A percentile compares a stretch with the other conserved stretches of the same genome.
phyloP scores from a whole-genome alignment of 345 rosid genomes.

The Citrus unshiu region DNA sequence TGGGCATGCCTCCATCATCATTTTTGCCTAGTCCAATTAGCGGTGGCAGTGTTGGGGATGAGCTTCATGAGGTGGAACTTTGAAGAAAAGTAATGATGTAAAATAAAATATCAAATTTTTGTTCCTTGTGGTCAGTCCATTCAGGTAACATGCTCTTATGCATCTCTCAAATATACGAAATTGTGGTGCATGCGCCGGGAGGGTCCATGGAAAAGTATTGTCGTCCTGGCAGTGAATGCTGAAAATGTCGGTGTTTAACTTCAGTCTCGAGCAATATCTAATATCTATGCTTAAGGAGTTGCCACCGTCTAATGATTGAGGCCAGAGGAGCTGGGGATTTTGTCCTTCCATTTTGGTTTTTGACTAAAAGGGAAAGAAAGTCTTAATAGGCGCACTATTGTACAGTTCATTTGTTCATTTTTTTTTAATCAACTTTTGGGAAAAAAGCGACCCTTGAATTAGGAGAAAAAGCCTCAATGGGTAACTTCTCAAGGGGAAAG shows the following conservation, averaged over 20 bases:
- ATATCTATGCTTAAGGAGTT: conserved; percentile 15
- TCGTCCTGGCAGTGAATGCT: conserved; percentile 3
- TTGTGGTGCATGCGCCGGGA: conserved; percentile 12
- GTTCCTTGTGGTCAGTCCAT: conserved; percentile 28
- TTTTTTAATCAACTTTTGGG: not conserved
- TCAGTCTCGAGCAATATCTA: not conserved
- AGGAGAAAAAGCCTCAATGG: conserved; percentile 15
- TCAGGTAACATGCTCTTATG: conserved; percentile 27
- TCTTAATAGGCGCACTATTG: conserved; percentile 31
- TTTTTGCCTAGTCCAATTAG: conserved; percentile 35
- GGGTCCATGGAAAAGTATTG: conserved; percentile 7
- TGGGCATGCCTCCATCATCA: conserved; percentile 32
- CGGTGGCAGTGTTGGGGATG: conserved; percentile 65
- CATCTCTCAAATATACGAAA: conserved; percentile 2
- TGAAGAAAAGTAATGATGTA: conserved; percentile 48
- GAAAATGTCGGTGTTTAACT: conserved; percentile 21
- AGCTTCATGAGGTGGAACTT: conserved; percentile 93
- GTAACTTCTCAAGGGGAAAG: conserved; percentile 9
- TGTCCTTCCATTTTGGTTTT: not conserved
- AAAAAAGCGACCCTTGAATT: conserved; percentile 24
- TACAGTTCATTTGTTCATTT: conserved; percentile 69
- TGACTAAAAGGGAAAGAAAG: conserved; percentile 18
- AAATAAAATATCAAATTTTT: conserved; percentile 39
- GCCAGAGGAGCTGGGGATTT: conserved; percentile 14
- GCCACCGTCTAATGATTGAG: conserved; percentile 26